Evolutionary conservation across 371 early-diverging fungal species (phyloP).

Genomic region (Gilbertella persicaria): DNA sequence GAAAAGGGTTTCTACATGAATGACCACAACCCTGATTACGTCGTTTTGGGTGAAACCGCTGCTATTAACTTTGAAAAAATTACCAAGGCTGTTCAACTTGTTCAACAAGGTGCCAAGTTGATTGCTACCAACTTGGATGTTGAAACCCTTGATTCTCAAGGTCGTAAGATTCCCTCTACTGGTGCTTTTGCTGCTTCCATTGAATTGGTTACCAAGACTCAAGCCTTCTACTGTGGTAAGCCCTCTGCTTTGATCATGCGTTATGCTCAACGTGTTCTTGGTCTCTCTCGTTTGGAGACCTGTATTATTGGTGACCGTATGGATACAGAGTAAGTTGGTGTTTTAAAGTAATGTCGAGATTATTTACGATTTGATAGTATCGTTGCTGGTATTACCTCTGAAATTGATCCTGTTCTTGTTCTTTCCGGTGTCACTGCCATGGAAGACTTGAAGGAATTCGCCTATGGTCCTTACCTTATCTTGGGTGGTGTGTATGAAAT

Average conservation of each 20-base stretch:
- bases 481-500: conserved; percentile 64
- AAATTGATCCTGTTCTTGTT: conserved; percentile 67
- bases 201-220: conserved; percentile 61
- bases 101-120: conserved; percentile 58
- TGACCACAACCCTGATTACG: conserved; percentile 65
- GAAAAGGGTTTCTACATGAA: conserved; percentile 69
- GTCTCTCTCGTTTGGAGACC: conserved; percentile 55
- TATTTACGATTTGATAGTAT: conserved; percentile 13
- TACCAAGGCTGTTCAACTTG: conserved; percentile 62
- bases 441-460: conserved; percentile 50
- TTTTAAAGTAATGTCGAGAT: neutral
- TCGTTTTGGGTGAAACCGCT: conserved; percentile 65
- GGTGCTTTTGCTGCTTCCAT: conserved; percentile 65
- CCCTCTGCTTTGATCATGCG: conserved; percentile 67
- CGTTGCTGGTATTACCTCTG: conserved; percentile 56
- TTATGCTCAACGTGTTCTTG: conserved; percentile 60
- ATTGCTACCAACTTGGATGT: conserved; percentile 71
- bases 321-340: conserved; percentile 56
- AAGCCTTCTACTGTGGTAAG: conserved; percentile 71
- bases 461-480: conserved; percentile 62
- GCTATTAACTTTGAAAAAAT: conserved; percentile 63
- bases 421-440: conserved; percentile 60
- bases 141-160: conserved; percentile 54
- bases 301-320: conserved; percentile 74
- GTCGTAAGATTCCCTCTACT: conserved; percentile 56